phyloP scores from a whole-genome alignment of 2,329 filamentous ascomycete genomes.

The Neonectria coccinea region DNA sequence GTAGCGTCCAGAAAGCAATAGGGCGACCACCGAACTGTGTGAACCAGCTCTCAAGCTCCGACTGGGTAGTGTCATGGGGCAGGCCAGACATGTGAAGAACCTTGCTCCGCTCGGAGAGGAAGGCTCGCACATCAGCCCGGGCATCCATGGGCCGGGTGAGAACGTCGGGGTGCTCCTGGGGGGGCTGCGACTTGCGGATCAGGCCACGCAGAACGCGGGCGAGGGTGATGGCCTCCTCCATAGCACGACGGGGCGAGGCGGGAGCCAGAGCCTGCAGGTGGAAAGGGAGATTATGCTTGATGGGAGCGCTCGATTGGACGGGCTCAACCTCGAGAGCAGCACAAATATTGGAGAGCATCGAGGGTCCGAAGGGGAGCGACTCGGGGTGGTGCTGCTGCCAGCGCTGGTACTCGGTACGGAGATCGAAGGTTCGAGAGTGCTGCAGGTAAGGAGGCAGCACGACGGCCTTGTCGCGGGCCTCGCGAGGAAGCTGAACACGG shows the following conservation, averaged over 20 bases:
- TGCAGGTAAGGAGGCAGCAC: slow-evolving; percentile 96
- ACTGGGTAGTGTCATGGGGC: slow-evolving; percentile 98
- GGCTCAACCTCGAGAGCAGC: slow-evolving; percentile 98
- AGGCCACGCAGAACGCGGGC: slow-evolving; percentile 91
- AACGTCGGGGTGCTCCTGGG: slow-evolving; percentile 94
- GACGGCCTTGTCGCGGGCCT: slow-evolving; percentile 97
- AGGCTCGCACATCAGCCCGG: slow-evolving; percentile 93
- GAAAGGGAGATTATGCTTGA: slow-evolving; percentile 98
- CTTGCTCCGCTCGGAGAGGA: slow-evolving; percentile 96
- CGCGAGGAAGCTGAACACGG: slow-evolving; percentile 94
- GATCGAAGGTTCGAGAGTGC: slow-evolving; percentile 96
- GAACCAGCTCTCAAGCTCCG: slow-evolving; percentile 99
- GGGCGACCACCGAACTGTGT: slow-evolving; percentile 97
- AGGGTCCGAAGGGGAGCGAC: slow-evolving; percentile 95
- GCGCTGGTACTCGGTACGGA: slow-evolving; percentile 96
- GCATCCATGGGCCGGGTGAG: slow-evolving; percentile 96
- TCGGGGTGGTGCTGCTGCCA: slow-evolving; percentile 99
- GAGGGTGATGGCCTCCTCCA: slow-evolving; percentile 97
- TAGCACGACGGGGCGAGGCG: slow-evolving; percentile 92
- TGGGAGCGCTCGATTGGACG: slow-evolving; percentile 95
- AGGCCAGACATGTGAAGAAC: slow-evolving; percentile 98
- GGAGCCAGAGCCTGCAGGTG: slow-evolving; percentile 96
- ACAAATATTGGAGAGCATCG: slow-evolving; percentile 96
- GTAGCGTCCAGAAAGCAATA: slow-evolving; percentile 98
- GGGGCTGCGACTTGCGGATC: slow-evolving; percentile 94